Evolutionary conservation across 2,329 filamentous ascomycete species (phyloP).

Genomic region (Cryphonectria naterciae): DNA sequence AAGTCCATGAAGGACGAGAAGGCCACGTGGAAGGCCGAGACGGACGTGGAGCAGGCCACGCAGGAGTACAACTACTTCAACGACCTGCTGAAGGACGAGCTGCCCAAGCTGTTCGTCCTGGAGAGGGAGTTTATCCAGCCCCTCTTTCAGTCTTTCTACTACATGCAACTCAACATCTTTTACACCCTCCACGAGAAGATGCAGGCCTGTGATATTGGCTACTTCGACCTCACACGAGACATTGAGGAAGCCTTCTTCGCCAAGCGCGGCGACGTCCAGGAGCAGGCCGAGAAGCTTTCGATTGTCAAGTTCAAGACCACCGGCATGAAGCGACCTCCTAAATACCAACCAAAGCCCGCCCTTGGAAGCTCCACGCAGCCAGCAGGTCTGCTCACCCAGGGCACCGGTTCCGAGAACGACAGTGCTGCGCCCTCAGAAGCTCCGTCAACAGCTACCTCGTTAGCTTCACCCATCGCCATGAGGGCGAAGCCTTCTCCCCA

Average conservation of each 20-base stretch:
- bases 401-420: conserved; percentile 38
- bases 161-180: conserved; percentile 99
- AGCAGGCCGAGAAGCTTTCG: conserved; percentile 78
- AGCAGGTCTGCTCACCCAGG: conserved; percentile 56
- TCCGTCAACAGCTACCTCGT: conserved; percentile 15
- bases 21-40: conserved; percentile 93
- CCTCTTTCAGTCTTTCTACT: conserved; percentile 98
- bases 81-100: conserved; percentile 91
- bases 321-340: conserved; percentile 66
- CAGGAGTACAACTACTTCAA: conserved; percentile 99
- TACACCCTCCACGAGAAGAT: conserved; percentile 98
- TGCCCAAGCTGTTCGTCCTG: conserved; percentile 86
- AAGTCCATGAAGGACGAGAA: conserved; percentile 97
- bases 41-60: conserved; percentile 85
- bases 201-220: conserved; percentile 96
- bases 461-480: conserved; percentile 23
- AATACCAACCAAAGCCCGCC: conserved; percentile 62
- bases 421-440: conserved; percentile 11
- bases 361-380: conserved; percentile 51
- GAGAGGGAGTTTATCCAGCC: conserved; percentile 96
- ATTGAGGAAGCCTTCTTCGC: conserved; percentile 88
- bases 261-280: conserved; percentile 87
- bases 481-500: conserved; percentile 29
- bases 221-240: conserved; percentile 90
- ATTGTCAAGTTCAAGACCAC: conserved; percentile 94